Evolutionary conservation across 306 rosid genomes (phyloP), one percentile per base, ranked within the genome.

Genomic region (Malus fusca): DNA sequence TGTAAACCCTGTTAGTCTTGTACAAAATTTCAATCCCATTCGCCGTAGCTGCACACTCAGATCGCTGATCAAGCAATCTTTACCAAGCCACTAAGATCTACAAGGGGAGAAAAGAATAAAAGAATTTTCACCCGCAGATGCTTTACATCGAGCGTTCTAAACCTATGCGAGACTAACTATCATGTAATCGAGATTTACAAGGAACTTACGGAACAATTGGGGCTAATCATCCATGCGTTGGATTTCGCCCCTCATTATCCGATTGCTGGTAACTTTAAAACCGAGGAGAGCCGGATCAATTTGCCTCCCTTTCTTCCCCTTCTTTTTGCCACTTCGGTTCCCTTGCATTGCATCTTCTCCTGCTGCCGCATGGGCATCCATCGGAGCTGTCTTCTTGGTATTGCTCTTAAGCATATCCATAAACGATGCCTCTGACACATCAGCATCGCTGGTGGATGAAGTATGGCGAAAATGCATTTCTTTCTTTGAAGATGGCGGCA

Each of bases 211-310:
- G 2, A 13, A 14, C 1, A 35, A 58, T 19, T 12, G 18, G 69
- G 51, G 19, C 79, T 82, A 85, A 14, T 88, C 91, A 0, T 88
- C 89, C 8, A 83, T 23, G 37, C 91, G 87, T 48, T 78, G 89
- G n/a, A 88, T 88, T 77, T 88, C 91, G 51, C 91, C 91, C 89
- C 83, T 88, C 87, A 83, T 83, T 17, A 87, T 87, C n/a, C 91
- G 89, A 25, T 77, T 88, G 77, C 89, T 88, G 37, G 88, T 81
- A 23, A 88, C 91, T 75, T 85, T 88, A 72, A 88, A 88, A 33
- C 91, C 91, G 10, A 88, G 91, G 46, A 88, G 87, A 5, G 91
- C 83, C 0, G 91, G 89, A 62, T 88, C 88, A 17, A 88, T 85
- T 82, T 85, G 91, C 79, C 83, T 79, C 76, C 86, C 88, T 70